phyloP scores from a whole-genome alignment of 139 green algal species.

The Haematococcus lacustris region DNA sequence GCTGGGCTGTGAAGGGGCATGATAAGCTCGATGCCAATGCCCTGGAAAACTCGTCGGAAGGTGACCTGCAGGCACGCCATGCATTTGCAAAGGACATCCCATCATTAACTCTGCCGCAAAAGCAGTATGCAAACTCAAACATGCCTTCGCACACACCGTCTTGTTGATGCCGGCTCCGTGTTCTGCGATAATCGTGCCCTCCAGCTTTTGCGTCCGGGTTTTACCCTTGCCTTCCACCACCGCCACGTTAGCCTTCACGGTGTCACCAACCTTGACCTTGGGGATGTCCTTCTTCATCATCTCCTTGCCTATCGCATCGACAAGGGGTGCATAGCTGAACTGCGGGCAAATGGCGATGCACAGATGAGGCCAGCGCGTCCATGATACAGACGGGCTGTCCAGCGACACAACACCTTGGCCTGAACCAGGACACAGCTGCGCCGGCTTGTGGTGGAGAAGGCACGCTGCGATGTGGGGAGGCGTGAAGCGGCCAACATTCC shows the following conservation, averaged over 20 bases:
- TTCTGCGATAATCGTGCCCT: constrained; percentile 46
- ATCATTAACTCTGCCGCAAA: background rate
- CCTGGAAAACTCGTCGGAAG: constrained; percentile 39
- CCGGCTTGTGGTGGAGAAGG: background rate
- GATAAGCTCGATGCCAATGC: constrained; percentile 47
- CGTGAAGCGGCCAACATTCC: background rate
- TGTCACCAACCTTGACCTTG: constrained; percentile 33
- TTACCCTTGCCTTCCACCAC: constrained; percentile 47
- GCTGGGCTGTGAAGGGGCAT: constrained; percentile 36
- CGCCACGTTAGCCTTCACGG: constrained; percentile 31
- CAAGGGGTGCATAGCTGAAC: background rate
- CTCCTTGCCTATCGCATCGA: background rate
- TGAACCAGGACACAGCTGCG: background rate
- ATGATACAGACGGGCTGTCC: no score
- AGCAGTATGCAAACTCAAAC: background rate
- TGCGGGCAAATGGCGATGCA: no score
- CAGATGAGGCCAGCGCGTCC: no score
- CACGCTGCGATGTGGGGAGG: background rate
- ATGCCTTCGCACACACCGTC: constrained; percentile 12
- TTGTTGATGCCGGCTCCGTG: constrained; percentile 32
- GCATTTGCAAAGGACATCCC: background rate
- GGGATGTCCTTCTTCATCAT: constrained; percentile 14
- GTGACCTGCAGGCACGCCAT: background rate
- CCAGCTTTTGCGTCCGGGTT: constrained; percentile 36
- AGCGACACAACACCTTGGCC: no score